These are phyloP conservation scores for Elsinoe arachidis DNA, from an alignment of 2,329 filamentous ascomycete species.

Conservation along the genomic window DNA sequence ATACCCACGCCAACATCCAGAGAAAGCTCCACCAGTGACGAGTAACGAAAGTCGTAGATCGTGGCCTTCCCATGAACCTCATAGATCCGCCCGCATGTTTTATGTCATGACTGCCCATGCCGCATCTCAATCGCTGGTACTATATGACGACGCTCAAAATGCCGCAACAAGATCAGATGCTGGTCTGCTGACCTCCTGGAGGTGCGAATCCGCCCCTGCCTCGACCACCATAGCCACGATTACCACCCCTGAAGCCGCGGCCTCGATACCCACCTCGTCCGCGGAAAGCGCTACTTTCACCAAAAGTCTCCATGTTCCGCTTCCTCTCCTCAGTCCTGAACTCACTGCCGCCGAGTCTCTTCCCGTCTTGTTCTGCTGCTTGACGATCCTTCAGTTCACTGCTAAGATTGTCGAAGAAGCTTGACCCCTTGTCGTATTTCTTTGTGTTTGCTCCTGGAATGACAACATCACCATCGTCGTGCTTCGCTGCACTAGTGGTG, in stretches of 20 bases:
- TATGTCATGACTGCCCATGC: not conserved
- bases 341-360: slow-evolving; percentile 60
- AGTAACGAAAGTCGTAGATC: slow-evolving; percentile 9
- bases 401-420: slow-evolving; percentile 98
- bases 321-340: slow-evolving; percentile 89
- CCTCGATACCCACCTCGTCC: slow-evolving; percentile 67
- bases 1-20: slow-evolving; percentile 5
- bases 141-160: not conserved
- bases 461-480: slow-evolving; percentile 35
- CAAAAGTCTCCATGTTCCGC: slow-evolving; percentile 96
- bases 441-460: slow-evolving; percentile 35
- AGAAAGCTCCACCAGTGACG: not conserved
- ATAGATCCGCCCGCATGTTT: not conserved
- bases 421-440: slow-evolving; percentile 77
- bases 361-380: slow-evolving; percentile 54
- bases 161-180: not conserved
- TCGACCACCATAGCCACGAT: slow-evolving; percentile 1
- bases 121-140: not conserved
- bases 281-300: slow-evolving; percentile 84
- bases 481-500: slow-evolving; percentile 26
- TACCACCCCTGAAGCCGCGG: slow-evolving; percentile 41
- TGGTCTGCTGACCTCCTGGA: not conserved
- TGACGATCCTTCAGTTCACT: slow-evolving; percentile 85
- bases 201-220: slow-evolving; percentile 9
- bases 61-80: slow-evolving; percentile 1